Evolutionary conservation across 352 stramenopile species (phyloP).

Genomic region (Globisporangium viniferum): DNA sequence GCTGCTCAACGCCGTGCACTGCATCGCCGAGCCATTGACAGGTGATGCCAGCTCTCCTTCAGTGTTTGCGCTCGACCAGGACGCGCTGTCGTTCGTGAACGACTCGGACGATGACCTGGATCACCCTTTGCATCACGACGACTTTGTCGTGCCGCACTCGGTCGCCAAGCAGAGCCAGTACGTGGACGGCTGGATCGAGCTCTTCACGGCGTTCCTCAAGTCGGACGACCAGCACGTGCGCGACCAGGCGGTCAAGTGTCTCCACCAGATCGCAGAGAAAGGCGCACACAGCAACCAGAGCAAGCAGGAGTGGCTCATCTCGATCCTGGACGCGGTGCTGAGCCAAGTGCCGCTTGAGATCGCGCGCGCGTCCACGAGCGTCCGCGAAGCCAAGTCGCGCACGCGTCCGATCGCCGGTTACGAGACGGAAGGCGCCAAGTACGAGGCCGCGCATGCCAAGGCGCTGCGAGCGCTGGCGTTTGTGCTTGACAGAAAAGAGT

Average conservation of each 20-base stretch:
- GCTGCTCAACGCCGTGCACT: constrained; percentile 51
- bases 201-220: constrained; percentile 66
- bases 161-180: constrained; percentile 40
- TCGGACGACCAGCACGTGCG: constrained; percentile 46
- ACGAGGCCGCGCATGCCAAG: constrained; percentile 52
- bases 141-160: constrained; percentile 43
- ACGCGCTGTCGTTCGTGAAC: constrained; percentile 62
- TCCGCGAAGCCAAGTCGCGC: constrained; percentile 55
- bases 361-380: constrained; percentile 42
- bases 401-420: constrained; percentile 49
- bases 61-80: constrained; percentile 42
- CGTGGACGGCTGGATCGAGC: constrained; percentile 74
- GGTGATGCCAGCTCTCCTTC: background rate
- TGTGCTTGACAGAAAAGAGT: constrained; percentile 47
- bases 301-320: constrained; percentile 74
- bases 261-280: constrained; percentile 46
- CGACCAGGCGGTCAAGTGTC: constrained; percentile 48
- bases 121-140: constrained; percentile 48
- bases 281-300: constrained; percentile 52
- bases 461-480: constrained; percentile 61
- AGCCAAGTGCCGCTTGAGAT: constrained; percentile 50
- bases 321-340: constrained; percentile 63
- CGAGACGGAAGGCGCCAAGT: constrained; percentile 23
- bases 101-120: constrained; percentile 36
- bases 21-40: constrained; percentile 28